phyloP scores from a whole-genome alignment of 2,329 filamentous ascomycete species.

The Ceratocystis papillata region DNA sequence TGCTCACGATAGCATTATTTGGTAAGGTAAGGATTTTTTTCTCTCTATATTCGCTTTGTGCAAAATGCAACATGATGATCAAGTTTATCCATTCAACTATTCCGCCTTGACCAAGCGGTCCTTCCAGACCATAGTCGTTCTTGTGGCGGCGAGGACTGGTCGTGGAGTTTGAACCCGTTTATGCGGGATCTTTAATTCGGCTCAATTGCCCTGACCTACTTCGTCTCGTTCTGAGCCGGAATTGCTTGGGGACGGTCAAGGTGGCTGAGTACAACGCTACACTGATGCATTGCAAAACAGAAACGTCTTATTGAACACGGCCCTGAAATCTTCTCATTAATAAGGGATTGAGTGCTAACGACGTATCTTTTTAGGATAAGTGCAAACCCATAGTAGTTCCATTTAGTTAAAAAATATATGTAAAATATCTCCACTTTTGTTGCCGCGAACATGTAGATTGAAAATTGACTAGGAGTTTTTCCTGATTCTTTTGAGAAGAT shows the following conservation, averaged over 20 bases:
- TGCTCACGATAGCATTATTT: not conserved
- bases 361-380: too few species aligned
- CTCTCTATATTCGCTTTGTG: too few species aligned
- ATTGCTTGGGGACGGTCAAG: slow-evolving; percentile 43
- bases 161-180: slow-evolving; percentile 54
- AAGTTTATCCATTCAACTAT: slow-evolving; percentile 71
- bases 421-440: not conserved
- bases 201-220: slow-evolving; percentile 41
- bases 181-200: slow-evolving; percentile 42
- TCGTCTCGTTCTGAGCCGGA: slow-evolving; percentile 34
- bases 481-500: not conserved
- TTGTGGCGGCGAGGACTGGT: slow-evolving; percentile 52
- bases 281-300: slow-evolving; percentile 38
- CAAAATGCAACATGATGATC: slow-evolving; percentile 32
- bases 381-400: too few species aligned
- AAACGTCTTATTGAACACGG: too few species aligned
- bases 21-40: not conserved
- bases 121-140: slow-evolving; percentile 57
- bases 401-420: too few species aligned
- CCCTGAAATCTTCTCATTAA: too few species aligned
- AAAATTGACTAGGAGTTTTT: not conserved
- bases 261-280: slow-evolving; percentile 60
- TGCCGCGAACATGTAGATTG: not conserved
- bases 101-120: slow-evolving; percentile 55
- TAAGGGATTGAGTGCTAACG: too few species aligned